A percentile compares a stretch with the other conserved stretches of the same genome.
phyloP scores from a whole-genome alignment of 2,329 filamentous ascomycete genomes.

The Beauveria caledonica region DNA sequence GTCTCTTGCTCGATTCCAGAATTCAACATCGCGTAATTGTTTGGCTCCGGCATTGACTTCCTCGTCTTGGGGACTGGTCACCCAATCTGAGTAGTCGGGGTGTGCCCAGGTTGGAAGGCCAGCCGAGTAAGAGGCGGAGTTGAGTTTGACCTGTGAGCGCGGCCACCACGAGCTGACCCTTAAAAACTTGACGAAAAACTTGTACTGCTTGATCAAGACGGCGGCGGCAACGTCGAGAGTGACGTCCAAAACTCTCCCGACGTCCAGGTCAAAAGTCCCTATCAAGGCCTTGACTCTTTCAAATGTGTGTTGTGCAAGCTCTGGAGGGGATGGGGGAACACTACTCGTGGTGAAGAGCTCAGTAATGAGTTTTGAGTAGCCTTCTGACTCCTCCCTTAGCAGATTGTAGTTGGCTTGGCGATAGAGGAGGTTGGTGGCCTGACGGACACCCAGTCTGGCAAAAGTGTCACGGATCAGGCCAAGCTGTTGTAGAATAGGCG shows the following conservation, averaged over 20 bases:
- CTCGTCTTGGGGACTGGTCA: slow-evolving; percentile 61
- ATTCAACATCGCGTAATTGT: slow-evolving; percentile 59
- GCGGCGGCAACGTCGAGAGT: slow-evolving; percentile 93
- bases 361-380: slow-evolving; percentile 91
- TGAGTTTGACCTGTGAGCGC: slow-evolving; percentile 42
- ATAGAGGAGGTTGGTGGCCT: slow-evolving; percentile 88
- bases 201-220: slow-evolving; percentile 82
- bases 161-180: slow-evolving; percentile 97
- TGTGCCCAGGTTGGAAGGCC: slow-evolving; percentile 82
- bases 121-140: slow-evolving; percentile 40
- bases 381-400: slow-evolving; percentile 88
- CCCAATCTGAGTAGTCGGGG: slow-evolving; percentile 58
- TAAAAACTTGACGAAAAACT: slow-evolving; percentile 90
- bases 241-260: slow-evolving; percentile 88
- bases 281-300: slow-evolving; percentile 90
- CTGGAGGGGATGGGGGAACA: slow-evolving; percentile 61
- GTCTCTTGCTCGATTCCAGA: slow-evolving; percentile 74
- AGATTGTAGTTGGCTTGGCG: slow-evolving; percentile 96
- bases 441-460: slow-evolving; percentile 71
- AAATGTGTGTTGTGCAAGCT: slow-evolving; percentile 76
- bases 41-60: slow-evolving; percentile 47
- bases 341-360: slow-evolving; percentile 88
- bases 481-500: slow-evolving; percentile 62
- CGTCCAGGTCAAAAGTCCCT: slow-evolving; percentile 93
- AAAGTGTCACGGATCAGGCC: slow-evolving; percentile 83